phyloP scores from a whole-genome alignment of 2,329 filamentous ascomycete species.

The Pseudogymnoascus sp. region DNA sequence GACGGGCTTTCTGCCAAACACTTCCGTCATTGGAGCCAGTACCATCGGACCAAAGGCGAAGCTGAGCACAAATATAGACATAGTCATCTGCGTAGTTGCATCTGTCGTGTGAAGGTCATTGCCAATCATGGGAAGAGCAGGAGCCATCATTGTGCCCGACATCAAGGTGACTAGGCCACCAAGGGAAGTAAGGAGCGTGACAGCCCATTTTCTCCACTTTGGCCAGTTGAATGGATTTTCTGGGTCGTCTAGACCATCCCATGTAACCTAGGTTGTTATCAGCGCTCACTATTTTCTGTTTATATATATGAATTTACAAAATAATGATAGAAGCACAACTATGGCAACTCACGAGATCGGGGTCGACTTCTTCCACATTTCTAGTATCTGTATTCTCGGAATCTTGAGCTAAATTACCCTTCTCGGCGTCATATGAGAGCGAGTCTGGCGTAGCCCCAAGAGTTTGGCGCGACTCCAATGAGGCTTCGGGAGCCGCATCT shows the following conservation, averaged over 20 bases:
- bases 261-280: conserved; percentile 5
- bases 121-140: conserved; percentile 43
- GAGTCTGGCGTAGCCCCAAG: not conserved
- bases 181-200: conserved; percentile 41
- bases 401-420: not conserved
- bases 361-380: not conserved
- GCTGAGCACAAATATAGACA: conserved; percentile 39
- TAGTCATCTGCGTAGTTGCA: conserved; percentile 40
- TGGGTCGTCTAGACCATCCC: conserved; percentile 23
- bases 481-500: not conserved
- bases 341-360: not conserved
- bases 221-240: conserved; percentile 26
- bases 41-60: conserved; percentile 41
- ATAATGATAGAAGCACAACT: not conserved
- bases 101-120: conserved; percentile 44
- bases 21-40: conserved; percentile 53
- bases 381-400: not conserved
- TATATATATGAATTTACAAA: not conserved
- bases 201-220: conserved; percentile 37
- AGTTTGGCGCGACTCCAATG: too few relatives aligned
- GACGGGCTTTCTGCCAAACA: conserved; percentile 38
- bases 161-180: conserved; percentile 45
- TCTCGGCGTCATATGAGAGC: not conserved
- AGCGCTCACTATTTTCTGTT: not conserved
- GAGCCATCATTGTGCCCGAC: conserved; percentile 47